A percentile compares a stretch with the other conserved stretches of the same genome.
Conservation (phyloP, 176 grass and related monocot genomes). For the Oropetium thomaeum region DNA sequence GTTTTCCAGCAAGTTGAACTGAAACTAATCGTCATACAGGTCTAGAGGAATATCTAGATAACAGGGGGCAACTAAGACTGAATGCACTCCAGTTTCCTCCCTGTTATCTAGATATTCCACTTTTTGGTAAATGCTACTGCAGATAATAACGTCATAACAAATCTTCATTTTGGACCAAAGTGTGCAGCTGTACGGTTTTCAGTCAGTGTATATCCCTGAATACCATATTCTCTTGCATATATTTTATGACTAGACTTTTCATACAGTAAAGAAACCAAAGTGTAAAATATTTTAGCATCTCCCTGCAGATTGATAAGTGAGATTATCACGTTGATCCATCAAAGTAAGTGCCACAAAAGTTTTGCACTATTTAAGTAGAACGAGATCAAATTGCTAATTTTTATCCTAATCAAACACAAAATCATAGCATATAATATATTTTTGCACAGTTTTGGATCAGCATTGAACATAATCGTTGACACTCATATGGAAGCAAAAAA, state of each 20-base stretch:
- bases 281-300: neutral
- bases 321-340: conserved; percentile 7
- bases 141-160: neutral
- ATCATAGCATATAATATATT: too few species aligned
- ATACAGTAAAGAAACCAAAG: neutral
- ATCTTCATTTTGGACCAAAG: neutral
- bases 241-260: neutral
- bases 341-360: neutral
- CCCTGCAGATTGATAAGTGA: neutral
- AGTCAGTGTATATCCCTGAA: neutral
- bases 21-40: neutral
- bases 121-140: neutral
- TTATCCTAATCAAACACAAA: too few species aligned
- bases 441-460: neutral
- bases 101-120: too few species aligned
- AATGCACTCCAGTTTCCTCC: neutral
- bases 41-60: neutral
- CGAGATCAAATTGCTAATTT: too few species aligned
- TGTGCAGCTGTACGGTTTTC: neutral
- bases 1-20: neutral
- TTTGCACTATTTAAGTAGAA: too few species aligned
- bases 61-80: neutral
- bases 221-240: neutral
- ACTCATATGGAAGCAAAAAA: neutral
- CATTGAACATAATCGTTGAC: neutral